Conservation (phyloP, 2,329 filamentous ascomycete species). For the Coniochaeta sp. region DNA sequence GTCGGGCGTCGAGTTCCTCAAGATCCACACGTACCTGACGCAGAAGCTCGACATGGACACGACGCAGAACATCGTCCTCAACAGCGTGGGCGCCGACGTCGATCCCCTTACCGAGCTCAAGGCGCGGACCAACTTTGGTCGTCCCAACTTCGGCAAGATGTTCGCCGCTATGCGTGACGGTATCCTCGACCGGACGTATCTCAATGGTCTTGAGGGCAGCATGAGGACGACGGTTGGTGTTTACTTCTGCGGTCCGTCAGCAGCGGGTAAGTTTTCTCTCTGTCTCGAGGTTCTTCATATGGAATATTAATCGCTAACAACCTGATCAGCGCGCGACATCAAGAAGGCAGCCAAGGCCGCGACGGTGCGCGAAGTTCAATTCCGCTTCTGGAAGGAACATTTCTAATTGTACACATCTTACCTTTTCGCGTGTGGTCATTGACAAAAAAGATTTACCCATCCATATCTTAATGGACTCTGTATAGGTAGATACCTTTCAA, state of each 20-base stretch:
- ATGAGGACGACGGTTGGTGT: constrained; percentile 84
- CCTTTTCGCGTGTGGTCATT: background rate
- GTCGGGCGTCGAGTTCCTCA: constrained; percentile 75
- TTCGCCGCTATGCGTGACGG: constrained; percentile 83
- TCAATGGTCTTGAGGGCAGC: constrained; percentile 70
- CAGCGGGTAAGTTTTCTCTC: constrained; percentile 40
- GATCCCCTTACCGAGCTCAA: constrained; percentile 91
- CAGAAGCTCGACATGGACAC: constrained; percentile 89
- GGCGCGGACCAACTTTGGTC: constrained; percentile 86
- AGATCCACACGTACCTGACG: constrained; percentile 96
- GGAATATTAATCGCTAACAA: constrained; percentile 23
- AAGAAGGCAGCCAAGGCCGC: constrained; percentile 69
- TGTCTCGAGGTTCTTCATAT: background rate
- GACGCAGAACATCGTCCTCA: constrained; percentile 92
- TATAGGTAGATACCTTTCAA: background rate
- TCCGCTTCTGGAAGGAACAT: constrained; percentile 99
- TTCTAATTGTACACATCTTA: constrained; percentile 35
- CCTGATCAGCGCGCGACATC: constrained; percentile 67
- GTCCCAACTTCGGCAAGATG: constrained; percentile 78
- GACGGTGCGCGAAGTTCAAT: constrained; percentile 72
- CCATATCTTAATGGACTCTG: background rate
- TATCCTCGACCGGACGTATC: constrained; percentile 76
- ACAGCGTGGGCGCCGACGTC: constrained; percentile 79
- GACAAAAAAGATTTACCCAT: background rate
- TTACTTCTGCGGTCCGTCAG: constrained; percentile 92